phyloP scores from a whole-genome alignment of 1,139 yeast species.

The Hansenula anomala region DNA sequence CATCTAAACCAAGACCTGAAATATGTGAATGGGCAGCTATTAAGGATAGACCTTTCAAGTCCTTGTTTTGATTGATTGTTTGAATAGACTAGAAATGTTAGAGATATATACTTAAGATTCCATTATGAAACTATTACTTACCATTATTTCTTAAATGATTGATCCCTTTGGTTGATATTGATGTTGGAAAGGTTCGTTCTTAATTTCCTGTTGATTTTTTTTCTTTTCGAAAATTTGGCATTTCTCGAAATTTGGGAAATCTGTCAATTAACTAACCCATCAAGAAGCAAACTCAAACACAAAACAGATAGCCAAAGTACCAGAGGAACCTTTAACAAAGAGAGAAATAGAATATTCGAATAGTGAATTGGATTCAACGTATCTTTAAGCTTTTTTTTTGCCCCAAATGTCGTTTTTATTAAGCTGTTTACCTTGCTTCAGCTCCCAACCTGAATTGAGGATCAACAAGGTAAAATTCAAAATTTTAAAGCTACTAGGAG shows the following conservation, averaged over 20 bases:
- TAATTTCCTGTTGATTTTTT: neutral
- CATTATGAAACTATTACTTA: neutral
- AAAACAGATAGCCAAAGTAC: no score
- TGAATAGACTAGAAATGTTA: slow-evolving; percentile 33
- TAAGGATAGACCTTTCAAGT: slow-evolving; percentile 55
- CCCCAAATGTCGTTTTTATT: slow-evolving; percentile 9
- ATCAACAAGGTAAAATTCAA: slow-evolving; percentile 47
- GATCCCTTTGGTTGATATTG: neutral
- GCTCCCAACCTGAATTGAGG: slow-evolving; percentile 43
- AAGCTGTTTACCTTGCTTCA: slow-evolving; percentile 27
- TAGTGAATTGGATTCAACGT: no score
- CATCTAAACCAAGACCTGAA: slow-evolving; percentile 91
- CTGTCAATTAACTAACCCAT: neutral
- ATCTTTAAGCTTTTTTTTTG: no score
- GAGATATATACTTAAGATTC: neutral
- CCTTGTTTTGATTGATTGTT: slow-evolving; percentile 38
- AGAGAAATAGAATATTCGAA: no score
- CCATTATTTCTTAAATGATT: slow-evolving; percentile 3
- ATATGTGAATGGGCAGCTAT: slow-evolving; percentile 98
- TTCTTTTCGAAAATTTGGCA: no score
- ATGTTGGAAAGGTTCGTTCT: neutral
- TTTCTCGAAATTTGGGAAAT: neutral
- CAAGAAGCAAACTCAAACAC: no score
- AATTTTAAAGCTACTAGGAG: slow-evolving; percentile 73
- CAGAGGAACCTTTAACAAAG: no score